A percentile compares a stretch with the other conserved stretches of the same genome.
These are phyloP conservation scores for Arabis hirsuta DNA, from an alignment of 345 rosid genomes.

Conservation along the genomic window DNA sequence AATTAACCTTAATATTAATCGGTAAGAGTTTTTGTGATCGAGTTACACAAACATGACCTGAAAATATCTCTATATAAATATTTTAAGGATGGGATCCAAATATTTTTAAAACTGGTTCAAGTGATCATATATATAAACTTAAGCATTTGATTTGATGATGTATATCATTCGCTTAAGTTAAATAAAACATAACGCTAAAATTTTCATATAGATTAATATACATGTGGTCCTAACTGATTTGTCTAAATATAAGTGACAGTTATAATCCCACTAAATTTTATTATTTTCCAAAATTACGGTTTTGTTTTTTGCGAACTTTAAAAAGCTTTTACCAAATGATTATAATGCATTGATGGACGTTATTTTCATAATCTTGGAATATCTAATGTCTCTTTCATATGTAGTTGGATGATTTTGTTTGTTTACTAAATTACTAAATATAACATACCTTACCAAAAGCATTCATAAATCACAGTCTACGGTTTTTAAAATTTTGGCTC, in stretches of 20 bases:
- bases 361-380: not conserved
- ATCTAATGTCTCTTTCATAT: conserved; percentile 17
- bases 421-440: conserved; percentile 6
- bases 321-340: not conserved
- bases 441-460: not conserved
- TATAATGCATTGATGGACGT: conserved; percentile 9
- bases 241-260: not conserved
- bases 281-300: not conserved
- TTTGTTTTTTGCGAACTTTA: not conserved
- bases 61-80: too few relatives aligned
- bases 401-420: conserved; percentile 13
- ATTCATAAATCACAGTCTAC: not conserved
- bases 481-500: not conserved
- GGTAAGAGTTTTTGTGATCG: too few relatives aligned
- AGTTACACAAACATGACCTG: too few relatives aligned
- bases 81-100: too few relatives aligned
- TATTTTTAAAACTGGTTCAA: not conserved
- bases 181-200: not conserved
- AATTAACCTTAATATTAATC: too few relatives aligned
- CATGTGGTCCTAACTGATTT: not conserved
- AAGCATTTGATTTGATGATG: too few relatives aligned
- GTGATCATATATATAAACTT: not conserved
- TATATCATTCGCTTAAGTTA: too few relatives aligned
- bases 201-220: not conserved
- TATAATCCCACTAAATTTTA: too few relatives aligned